Conservation (phyloP, 176 grass and related monocot genomes). For the Puccinellia tenuiflora region DNA sequence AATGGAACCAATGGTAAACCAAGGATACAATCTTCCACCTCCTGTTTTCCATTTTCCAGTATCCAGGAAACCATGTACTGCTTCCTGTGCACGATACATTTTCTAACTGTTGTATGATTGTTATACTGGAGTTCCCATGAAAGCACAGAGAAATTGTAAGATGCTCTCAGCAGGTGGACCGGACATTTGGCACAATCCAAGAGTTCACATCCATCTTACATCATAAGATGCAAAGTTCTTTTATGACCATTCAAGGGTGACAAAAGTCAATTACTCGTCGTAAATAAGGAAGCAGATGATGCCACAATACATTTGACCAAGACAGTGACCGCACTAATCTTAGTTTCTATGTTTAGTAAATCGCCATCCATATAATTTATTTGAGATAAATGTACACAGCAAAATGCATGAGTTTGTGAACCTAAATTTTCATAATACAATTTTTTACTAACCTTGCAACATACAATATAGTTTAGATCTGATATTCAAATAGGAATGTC, state of each 20-base stretch:
- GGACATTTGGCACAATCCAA: background rate
- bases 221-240: background rate
- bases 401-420: background rate
- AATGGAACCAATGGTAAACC: conserved; percentile 1
- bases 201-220: background rate
- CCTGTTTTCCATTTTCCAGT: background rate
- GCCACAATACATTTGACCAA: background rate
- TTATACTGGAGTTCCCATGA: background rate
- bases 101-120: background rate
- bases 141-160: background rate
- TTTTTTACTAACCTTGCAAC: background rate
- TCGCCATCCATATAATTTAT: background rate
- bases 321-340: background rate
- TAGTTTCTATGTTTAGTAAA: background rate
- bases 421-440: background rate
- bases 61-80: background rate
- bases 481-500: background rate
- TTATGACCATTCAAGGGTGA: background rate
- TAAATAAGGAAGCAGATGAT: background rate
- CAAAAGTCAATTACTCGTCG: background rate
- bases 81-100: background rate
- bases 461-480: background rate
- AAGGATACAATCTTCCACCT: background rate
- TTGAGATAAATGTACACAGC: background rate
- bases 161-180: background rate